These are phyloP conservation scores for Leccinum arenicola DNA, from an alignment of 768 basidiomycete genomes.

Conservation along the genomic window DNA sequence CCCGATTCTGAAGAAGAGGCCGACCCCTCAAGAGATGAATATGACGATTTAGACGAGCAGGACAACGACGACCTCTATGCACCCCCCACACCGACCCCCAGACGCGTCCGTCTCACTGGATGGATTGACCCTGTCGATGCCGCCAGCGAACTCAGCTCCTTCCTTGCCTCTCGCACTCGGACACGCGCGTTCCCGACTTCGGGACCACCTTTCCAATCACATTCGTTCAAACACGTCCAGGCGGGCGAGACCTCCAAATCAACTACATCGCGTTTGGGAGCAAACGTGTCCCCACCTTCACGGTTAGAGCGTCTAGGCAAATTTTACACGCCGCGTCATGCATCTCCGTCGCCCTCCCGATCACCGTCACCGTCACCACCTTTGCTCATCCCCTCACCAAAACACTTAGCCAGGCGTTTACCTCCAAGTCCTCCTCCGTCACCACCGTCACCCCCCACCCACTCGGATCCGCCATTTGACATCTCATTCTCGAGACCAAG, in stretches of 20 bases:
- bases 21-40: neutral
- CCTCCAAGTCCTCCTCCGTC: conserved; percentile 3
- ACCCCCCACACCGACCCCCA: conserved; percentile 22
- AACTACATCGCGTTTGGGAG: neutral
- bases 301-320: neutral
- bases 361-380: neutral
- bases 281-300: neutral
- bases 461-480: conserved; percentile 20
- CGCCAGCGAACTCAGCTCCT: conserved; percentile 48
- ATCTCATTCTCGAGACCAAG: conserved; percentile 23
- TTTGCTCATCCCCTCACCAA: neutral
- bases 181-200: neutral
- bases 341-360: neutral
- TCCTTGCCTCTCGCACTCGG: conserved; percentile 34
- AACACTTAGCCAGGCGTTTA: neutral
- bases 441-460: conserved; percentile 4
- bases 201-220: neutral
- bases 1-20: neutral
- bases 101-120: conserved; percentile 47
- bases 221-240: neutral
- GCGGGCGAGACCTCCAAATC: neutral
- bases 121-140: conserved; percentile 56
- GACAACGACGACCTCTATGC: conserved; percentile 13
- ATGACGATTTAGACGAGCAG: conserved; percentile 2
- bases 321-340: neutral